A percentile compares a stretch with the other conserved stretches of the same genome.
These are phyloP conservation scores for Crithidia sp. DNA, from an alignment of 208 protist genomes.

Conservation along the genomic window DNA sequence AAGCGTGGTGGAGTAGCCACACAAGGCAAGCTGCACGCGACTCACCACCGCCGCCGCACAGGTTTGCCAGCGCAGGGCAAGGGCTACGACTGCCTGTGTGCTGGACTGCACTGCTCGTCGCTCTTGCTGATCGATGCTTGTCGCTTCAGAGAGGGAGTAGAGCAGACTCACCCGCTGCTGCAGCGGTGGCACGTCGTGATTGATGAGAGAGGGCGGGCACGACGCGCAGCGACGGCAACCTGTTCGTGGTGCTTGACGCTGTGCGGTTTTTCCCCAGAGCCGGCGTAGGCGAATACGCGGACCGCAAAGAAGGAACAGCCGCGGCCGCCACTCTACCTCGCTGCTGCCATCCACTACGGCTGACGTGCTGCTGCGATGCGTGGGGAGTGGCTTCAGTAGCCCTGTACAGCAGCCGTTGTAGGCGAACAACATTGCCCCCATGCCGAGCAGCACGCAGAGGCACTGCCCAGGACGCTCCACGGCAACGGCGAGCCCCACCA, in stretches of 20 bases:
- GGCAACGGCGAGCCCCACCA: slow-evolving; percentile 5
- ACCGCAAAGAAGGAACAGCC: slow-evolving; percentile 11
- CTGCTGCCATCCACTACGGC: neutral
- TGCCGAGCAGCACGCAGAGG: neutral
- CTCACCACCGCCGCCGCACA: slow-evolving; percentile 42
- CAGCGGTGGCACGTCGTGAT: slow-evolving; percentile 23
- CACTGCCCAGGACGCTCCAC: slow-evolving; percentile 9
- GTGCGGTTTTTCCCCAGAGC: neutral
- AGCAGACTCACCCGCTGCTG: slow-evolving; percentile 42
- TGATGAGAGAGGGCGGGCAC: neutral
- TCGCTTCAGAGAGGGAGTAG: slow-evolving; percentile 48
- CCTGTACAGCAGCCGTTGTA: slow-evolving; percentile 15
- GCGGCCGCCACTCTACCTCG: slow-evolving; percentile 3
- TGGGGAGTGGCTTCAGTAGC: slow-evolving; percentile 9
- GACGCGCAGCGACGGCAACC: neutral
- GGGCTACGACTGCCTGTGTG: slow-evolving; percentile 46
- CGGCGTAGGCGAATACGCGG: slow-evolving; percentile 7
- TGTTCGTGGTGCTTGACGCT: too few species aligned
- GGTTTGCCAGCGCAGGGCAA: slow-evolving; percentile 53
- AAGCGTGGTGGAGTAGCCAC: slow-evolving; percentile 56
- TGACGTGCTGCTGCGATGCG: slow-evolving; percentile 6
- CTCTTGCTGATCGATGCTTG: slow-evolving; percentile 47
- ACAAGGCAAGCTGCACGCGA: slow-evolving; percentile 44
- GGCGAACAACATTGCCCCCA: neutral
- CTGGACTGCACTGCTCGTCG: slow-evolving; percentile 39